Evolutionary conservation across 805 yeast genomes (phyloP), one percentile per base, ranked within the genome.

Genomic region (Jamesozyma lodderae): DNA sequence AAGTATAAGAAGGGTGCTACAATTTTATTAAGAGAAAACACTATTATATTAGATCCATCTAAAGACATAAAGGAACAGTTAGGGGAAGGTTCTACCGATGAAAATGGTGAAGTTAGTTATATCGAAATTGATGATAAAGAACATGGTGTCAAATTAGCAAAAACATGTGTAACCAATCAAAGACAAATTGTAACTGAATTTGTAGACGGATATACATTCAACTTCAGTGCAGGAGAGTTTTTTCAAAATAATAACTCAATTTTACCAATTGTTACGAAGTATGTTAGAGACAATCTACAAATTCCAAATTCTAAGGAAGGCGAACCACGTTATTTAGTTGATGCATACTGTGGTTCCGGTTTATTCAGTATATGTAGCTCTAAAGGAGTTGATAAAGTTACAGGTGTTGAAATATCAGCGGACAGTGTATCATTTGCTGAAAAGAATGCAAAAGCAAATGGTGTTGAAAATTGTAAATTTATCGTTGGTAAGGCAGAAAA

Each of bases 281-380:
- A 85, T 56, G 98, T 92, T 14, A 74, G 80, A 42, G 70, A 76
- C 7, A 84, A 85, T 52, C 62, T 88, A 37, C 67, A 67, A 35
- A 60, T 75, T 25, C 62, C 69, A 9, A 51, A 48, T n/a, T 62
- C 63, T 1, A 55, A 60, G 4, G 67, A 66, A 16, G 64, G 60
- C 6, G 68, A 67, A 22, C 77, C 78, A 22, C 73, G 75, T 51
- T 86, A 78, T 55, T 64, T 88, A 35, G 95, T 88, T 20, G 97
- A 88, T 60, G 94, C 96, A 0, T 88, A 88, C 64, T 88, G 97
- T 68, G 97, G 97, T 1, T 83, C 94, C 3, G 98, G 98, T 0
- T 66, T 92, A 31, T 92, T 92, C 62, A 82, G 94, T 44, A 79
- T 92, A 41, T 78, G 96, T 7, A 81, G 94, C 50, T 80, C 92